Conservation (phyloP, 345 rosid genomes). For the Gossypium australe region DNA sequence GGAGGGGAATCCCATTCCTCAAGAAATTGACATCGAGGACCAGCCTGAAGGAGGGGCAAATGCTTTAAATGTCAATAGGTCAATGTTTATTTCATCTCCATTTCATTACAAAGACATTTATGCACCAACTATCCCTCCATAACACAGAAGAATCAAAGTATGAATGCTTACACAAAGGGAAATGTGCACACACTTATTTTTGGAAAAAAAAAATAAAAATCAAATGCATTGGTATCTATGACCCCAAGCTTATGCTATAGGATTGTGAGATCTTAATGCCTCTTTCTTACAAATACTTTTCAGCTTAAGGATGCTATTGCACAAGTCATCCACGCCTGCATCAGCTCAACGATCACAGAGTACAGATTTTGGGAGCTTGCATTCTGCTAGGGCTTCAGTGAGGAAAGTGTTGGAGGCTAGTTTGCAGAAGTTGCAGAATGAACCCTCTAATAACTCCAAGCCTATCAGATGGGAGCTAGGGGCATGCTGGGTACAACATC, state of each 20-base stretch:
- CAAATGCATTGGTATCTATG: not conserved
- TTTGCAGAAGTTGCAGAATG: conserved; percentile 66
- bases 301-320: conserved; percentile 89
- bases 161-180: not conserved
- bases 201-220: not conserved
- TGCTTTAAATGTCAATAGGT: conserved; percentile 88
- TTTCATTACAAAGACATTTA: not conserved
- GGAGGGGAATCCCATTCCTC: conserved; percentile 43
- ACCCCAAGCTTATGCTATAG: not conserved
- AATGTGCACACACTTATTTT: not conserved
- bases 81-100: conserved; percentile 11
- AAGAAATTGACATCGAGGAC: conserved; percentile 72
- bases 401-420: conserved; percentile 66
- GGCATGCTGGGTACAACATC: conserved; percentile 93
- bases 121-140: not conserved
- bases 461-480: conserved; percentile 95
- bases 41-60: conserved; percentile 94
- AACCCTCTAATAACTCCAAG: conserved; percentile 38
- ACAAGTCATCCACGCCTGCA: conserved; percentile 54
- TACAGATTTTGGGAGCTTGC: conserved; percentile 54
- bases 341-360: conserved; percentile 55
- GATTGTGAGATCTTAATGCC: conserved; percentile 11
- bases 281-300: conserved; percentile 20
- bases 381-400: conserved; percentile 54
- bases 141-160: not conserved